These are phyloP conservation scores for Kodamaea derodonti DNA, from an alignment of 1,139 yeast species.

Conservation along the genomic window DNA sequence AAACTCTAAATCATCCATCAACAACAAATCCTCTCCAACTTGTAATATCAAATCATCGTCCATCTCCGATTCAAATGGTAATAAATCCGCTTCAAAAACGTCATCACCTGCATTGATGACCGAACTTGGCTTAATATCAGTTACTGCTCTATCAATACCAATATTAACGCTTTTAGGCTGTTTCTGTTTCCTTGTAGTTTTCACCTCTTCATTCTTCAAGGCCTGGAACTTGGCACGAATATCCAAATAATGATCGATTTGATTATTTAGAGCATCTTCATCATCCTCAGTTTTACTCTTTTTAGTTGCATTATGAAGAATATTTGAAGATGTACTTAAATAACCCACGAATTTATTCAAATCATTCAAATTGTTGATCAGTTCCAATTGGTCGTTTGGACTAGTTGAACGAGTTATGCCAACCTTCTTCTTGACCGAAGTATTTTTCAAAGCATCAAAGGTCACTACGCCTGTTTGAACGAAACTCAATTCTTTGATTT, in stretches of 20 bases:
- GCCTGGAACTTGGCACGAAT: constrained; percentile 23
- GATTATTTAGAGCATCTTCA: constrained; percentile 25
- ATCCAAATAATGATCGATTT: constrained; percentile 34
- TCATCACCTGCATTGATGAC: constrained; percentile 4
- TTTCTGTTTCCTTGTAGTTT: constrained; percentile 10
- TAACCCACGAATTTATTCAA: constrained; percentile 42
- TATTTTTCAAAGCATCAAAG: constrained; percentile 34
- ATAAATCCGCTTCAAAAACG: not conserved
- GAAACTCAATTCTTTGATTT: constrained; percentile 43
- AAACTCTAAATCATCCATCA: constrained; percentile 4
- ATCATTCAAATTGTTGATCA: constrained; percentile 40
- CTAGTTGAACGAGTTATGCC: not conserved
- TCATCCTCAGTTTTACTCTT: constrained; percentile 13
- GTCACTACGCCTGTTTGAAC: constrained; percentile 48
- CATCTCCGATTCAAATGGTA: constrained; percentile 14
- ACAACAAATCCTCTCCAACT: constrained; percentile 1
- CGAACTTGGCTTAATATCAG: constrained; percentile 8
- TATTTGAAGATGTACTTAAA: constrained; percentile 30
- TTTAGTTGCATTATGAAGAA: constrained; percentile 42
- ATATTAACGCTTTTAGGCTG: constrained; percentile 1
- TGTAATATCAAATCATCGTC: constrained; percentile 9
- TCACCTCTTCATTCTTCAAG: constrained; percentile 12
- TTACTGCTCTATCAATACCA: constrained; percentile 4
- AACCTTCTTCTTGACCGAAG: constrained; percentile 5
- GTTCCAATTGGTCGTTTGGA: constrained; percentile 34